Conservation (phyloP, 225 moss, liverwort and hornwort genomes). For the Pleurozium schreberi region DNA sequence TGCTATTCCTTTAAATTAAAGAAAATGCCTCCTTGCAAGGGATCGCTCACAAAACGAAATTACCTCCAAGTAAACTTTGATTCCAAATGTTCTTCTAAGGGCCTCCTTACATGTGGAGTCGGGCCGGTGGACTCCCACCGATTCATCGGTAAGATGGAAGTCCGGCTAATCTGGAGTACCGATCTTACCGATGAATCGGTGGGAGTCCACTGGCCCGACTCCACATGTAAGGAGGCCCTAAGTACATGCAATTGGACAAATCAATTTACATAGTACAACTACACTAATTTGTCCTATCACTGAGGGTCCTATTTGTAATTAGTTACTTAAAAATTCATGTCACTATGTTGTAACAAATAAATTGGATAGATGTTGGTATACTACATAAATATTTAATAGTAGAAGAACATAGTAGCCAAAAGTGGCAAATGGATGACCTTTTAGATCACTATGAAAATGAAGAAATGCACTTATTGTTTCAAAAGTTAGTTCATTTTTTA, state of each 20-base stretch:
- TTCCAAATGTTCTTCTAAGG: background rate
- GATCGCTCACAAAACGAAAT: background rate
- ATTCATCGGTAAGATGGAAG: too few species aligned
- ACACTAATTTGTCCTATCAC: background rate
- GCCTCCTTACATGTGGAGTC: too few species aligned
- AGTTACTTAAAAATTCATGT: background rate
- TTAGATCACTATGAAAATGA: background rate
- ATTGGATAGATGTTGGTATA: too few species aligned
- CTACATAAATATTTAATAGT: background rate
- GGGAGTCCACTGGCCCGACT: too few species aligned
- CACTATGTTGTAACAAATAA: too few species aligned
- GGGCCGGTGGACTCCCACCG: too few species aligned
- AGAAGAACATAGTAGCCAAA: background rate
- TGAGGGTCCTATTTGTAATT: background rate
- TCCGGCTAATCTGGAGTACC: too few species aligned
- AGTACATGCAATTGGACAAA: background rate
- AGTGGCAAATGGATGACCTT: background rate
- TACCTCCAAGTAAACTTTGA: fast-evolving
- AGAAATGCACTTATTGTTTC: background rate
- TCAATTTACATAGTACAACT: background rate
- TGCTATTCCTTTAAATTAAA: background rate
- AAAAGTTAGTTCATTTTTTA: too few species aligned
- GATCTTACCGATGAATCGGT: too few species aligned
- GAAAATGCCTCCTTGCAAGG: fast-evolving
- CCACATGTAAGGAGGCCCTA: too few species aligned